Evolutionary conservation across 2,329 filamentous ascomycete species (phyloP).

Genomic region (Beauveria varroae): DNA sequence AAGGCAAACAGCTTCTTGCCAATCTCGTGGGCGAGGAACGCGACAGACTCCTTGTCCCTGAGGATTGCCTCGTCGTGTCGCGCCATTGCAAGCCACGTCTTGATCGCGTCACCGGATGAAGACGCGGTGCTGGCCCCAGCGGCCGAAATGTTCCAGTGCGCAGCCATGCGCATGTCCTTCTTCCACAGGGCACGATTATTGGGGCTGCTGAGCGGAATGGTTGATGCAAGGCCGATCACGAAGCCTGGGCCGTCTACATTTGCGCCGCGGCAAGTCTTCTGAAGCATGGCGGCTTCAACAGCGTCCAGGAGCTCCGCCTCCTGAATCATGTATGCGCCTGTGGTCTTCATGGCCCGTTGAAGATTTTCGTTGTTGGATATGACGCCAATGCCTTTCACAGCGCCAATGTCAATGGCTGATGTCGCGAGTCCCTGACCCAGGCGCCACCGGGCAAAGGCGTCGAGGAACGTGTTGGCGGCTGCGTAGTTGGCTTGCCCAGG

Average conservation of each 20-base stretch:
- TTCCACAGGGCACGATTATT: neutral
- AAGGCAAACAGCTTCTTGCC: constrained; percentile 13
- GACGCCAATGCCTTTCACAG: constrained; percentile 28
- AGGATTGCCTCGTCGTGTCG: too few relatives aligned
- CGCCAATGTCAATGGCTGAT: constrained; percentile 27
- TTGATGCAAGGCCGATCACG: neutral
- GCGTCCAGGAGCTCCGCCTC: too few relatives aligned
- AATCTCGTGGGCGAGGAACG: too few relatives aligned
- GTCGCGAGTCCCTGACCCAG: constrained; percentile 7
- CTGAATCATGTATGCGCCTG: too few relatives aligned
- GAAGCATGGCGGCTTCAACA: too few relatives aligned
- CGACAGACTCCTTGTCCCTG: too few relatives aligned
- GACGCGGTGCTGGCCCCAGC: constrained; percentile 6
- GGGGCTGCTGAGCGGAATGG: neutral
- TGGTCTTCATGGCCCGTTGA: neutral
- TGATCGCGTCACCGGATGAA: too few relatives aligned
- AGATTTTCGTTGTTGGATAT: constrained; percentile 13
- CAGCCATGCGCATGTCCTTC: neutral
- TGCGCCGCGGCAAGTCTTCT: neutral
- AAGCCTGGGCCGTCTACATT: neutral
- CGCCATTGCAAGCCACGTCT: too few relatives aligned
- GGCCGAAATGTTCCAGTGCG: neutral
- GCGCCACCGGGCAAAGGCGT: constrained; percentile 30
- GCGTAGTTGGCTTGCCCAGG: constrained; percentile 32
- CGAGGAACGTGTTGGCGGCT: constrained; percentile 33